Base-by-base conservation (phyloP, 208 protist species). In the Trypanosoma vivax region DNA sequence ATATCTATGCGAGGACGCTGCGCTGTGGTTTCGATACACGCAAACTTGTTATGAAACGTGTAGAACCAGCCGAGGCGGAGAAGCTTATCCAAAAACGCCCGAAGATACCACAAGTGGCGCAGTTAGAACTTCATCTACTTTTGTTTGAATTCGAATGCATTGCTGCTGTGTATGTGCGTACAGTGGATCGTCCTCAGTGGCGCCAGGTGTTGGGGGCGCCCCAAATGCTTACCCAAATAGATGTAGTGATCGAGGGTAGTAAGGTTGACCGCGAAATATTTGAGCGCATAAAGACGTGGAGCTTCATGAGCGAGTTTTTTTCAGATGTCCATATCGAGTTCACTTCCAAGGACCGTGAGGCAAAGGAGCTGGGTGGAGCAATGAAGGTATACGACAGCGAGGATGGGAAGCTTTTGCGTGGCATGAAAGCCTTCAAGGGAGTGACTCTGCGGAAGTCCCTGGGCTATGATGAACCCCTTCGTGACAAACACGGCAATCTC, bases 321-420 rank as follows among this genome's bases (percentile, higher is more conserved):
- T 80, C 73, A 24, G 80, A 94, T 37, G 80, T 94, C 7, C 83
- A 94, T 42, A 61, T 94, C 5, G 82, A 94, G 54, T 71, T 94
- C 42, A 76, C 81, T 14, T 46, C 35, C 7, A 28, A 24, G 21
- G 31, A 50, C 0, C 87, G 83, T 39, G 25, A 53, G 43, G 46
- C 47, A n/a, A 25, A 42, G 45, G 11, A 71, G 62, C 18, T 25
- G 38, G 29, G 74, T 65, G 33, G 29, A 24, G 43, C 53, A 55
- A 85, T 87, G 71, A 70, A 62, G 30, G 72, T 94, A 13, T 94
- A 87, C 62, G 54, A 54, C 14, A 50, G 43, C 10, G 35, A 31
- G 2, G 82, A 94, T 31, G 82, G 79, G 0, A 42, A 75, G 21
- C 40, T 87, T 45, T 65, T 94, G 45, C 70, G 86, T 2, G 29